These are phyloP conservation scores for Rhamnella rubrinervis DNA, from an alignment of 331 rosid genomes.

Conservation along the genomic window DNA sequence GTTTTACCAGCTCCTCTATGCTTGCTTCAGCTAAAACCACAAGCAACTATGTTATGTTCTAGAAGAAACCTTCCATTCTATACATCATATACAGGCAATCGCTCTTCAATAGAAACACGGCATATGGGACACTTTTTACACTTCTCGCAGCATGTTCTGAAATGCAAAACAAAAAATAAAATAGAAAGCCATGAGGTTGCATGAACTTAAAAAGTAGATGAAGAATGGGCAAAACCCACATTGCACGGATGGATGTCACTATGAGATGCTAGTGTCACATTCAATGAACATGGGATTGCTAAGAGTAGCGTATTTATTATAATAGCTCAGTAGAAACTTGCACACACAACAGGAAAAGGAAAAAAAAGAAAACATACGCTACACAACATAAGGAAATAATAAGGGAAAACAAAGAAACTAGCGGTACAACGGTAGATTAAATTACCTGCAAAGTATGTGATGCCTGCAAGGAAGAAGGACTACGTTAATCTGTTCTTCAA, in stretches of 20 bases:
- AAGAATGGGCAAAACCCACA: not conserved
- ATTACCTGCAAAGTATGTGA: constrained; percentile 79
- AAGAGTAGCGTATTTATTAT: no score
- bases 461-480: constrained; percentile 90
- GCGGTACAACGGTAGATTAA: constrained; percentile 1
- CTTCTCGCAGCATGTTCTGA: constrained; percentile 79
- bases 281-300: no score
- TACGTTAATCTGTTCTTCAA: constrained; percentile 72
- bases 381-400: no score
- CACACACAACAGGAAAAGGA: not conserved
- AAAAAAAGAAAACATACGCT: not conserved
- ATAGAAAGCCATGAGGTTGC: not conserved
- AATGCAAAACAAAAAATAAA: constrained; percentile 7
- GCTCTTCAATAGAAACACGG: constrained; percentile 61
- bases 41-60: constrained; percentile 35
- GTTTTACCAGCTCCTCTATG: constrained; percentile 22
- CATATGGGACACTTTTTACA: constrained; percentile 84
- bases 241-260: not conserved
- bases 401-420: not conserved
- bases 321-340: not conserved
- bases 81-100: constrained; percentile 63
- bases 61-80: constrained; percentile 32
- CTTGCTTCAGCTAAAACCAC: constrained; percentile 58
- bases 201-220: not conserved
- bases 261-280: no score